Base-by-base conservation (phyloP, 805 yeast species). In the Candida taoyuanica region DNA sequence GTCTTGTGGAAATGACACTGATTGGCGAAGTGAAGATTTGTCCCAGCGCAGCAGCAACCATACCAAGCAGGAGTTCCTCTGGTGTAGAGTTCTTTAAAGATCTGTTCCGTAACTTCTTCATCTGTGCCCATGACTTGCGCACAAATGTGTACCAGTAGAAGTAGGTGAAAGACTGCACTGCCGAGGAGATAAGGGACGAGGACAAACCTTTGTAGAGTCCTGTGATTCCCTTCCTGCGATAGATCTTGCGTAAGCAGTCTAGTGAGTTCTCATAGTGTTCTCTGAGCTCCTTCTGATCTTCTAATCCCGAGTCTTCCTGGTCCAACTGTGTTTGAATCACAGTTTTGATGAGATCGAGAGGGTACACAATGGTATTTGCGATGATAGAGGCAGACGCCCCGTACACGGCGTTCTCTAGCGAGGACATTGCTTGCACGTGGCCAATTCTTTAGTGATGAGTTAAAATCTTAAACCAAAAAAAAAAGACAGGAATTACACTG, bases 141-240 rank as follows among this genome's bases (percentile, higher is more conserved):
- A 85, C 77, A 29, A 83, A 63, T 5, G 88, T 79, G 60, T 86
- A 86, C 93, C 94, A 86, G 61, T 85, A 86, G 59, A 86, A 86
- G 60, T 86, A 86, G 21, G 86, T 79, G 56, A 86, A 86, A 50
- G 81, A 82, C 55, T 84, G 85, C 7, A 83, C 76, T 2, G 89
- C 88, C 9, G 80, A 75, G 3, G 88, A 87, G 15, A 80, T 52
- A 29, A 85, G 62, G 1, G 85, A 74, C 2, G 88, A 78, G 3
- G 74, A 62, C 33, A 85, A 60, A 1, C 95, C 95, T 46, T 73
- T 76, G 62, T 85, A 86, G 60, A 84, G 71, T 6, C 91, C 93
- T 14, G 63, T 46, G 9, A 81, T 34, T 1, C 95, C 95, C 48
- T 77, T 71, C 39, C 68, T 67, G 36, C 44, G 44, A 55, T 76